phyloP scores from a whole-genome alignment of 2,329 filamentous ascomycete species.

The Huntiella abstrusa region DNA sequence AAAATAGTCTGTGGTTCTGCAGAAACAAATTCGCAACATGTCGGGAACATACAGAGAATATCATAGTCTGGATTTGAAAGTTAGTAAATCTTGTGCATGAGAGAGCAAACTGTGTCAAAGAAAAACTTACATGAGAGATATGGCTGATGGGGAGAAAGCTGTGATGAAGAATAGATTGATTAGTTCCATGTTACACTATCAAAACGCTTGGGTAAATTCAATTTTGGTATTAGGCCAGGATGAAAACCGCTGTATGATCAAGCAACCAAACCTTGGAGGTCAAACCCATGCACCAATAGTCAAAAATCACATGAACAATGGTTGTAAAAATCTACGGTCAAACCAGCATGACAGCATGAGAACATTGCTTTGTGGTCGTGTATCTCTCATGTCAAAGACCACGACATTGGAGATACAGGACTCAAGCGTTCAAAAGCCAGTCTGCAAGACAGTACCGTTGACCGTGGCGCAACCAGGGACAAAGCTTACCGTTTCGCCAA shows the following conservation, averaged over 20 bases:
- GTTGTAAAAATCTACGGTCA: too few species aligned
- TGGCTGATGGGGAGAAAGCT: slow-evolving; percentile 22
- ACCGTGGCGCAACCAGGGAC: neutral
- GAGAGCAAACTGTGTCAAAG: neutral
- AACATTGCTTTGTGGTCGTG: neutral
- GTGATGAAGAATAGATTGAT: neutral
- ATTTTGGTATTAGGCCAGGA: neutral
- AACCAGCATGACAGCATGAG: too few species aligned
- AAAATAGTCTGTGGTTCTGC: neutral
- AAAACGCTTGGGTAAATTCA: neutral
- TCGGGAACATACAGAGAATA: slow-evolving; percentile 18
- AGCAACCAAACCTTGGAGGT: neutral
- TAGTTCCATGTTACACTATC: neutral
- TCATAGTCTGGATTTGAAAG: slow-evolving; percentile 17
- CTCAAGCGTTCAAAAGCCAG: neutral
- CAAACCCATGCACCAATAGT: neutral
- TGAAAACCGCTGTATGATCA: neutral
- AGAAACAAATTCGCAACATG: neutral
- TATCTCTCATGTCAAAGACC: neutral
- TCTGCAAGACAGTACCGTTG: neutral
- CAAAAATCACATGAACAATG: too few species aligned
- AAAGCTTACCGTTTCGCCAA: slow-evolving; percentile 27
- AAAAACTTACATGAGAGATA: slow-evolving; percentile 28
- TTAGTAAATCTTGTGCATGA: slow-evolving; percentile 6
- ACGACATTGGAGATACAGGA: neutral